A percentile compares a stretch with the other conserved stretches of the same genome.
Evolutionary conservation across 768 basidiomycete species (phyloP).

Genomic region (Hericium alpestre): DNA sequence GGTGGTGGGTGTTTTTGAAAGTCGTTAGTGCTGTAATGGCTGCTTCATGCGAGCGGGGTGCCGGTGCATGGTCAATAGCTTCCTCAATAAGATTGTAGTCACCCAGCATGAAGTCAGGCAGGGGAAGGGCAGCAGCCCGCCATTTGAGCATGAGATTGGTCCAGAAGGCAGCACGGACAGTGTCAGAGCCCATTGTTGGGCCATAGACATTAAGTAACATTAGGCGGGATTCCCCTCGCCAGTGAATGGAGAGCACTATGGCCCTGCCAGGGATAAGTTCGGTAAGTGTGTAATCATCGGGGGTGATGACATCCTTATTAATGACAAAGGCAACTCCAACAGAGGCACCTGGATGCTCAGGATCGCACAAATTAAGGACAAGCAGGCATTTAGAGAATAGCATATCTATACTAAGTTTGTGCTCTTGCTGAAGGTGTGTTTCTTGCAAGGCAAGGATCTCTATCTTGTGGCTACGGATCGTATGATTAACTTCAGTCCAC

Average conservation of each 20-base stretch:
- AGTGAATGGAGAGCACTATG: slow-evolving; percentile 4
- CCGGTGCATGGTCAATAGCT: background rate
- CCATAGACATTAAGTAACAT: slow-evolving; percentile 16
- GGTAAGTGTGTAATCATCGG: too few relatives aligned
- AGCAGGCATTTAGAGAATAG: background rate
- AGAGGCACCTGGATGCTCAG: background rate
- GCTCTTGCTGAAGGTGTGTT: background rate
- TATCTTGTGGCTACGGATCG: background rate
- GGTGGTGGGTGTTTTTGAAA: too few relatives aligned
- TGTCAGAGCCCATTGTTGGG: slow-evolving; percentile 2
- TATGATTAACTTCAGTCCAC: background rate
- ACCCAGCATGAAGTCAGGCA: slow-evolving; percentile 22
- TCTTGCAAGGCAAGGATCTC: background rate
- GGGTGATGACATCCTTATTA: background rate
- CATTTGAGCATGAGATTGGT: too few relatives aligned
- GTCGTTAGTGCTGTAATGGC: too few relatives aligned
- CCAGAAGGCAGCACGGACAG: slow-evolving; percentile 9
- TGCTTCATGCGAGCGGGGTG: too few relatives aligned
- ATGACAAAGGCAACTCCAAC: background rate
- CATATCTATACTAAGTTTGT: background rate
- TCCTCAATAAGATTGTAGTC: slow-evolving; percentile 4
- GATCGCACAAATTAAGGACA: background rate
- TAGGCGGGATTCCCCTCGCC: slow-evolving; percentile 5
- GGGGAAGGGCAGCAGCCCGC: background rate
- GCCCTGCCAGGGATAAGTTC: slow-evolving; percentile 11